phyloP scores from a whole-genome alignment of 805 yeast genomes.

The Hanseniaspora lachancei region DNA sequence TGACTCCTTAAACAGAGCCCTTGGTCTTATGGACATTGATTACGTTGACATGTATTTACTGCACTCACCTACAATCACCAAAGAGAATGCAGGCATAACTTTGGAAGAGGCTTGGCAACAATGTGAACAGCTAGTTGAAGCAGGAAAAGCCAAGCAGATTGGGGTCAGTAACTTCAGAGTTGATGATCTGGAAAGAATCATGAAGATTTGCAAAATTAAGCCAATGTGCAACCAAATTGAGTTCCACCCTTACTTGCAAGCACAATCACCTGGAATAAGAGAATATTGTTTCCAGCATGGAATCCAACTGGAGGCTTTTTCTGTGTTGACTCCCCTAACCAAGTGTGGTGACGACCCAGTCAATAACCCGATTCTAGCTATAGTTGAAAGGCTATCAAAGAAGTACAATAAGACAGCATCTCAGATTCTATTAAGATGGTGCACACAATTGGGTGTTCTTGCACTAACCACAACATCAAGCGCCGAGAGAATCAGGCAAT shows the following conservation, averaged over 20 bases:
- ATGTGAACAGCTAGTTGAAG: slow-evolving; percentile 37
- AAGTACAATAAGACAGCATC: slow-evolving; percentile 45
- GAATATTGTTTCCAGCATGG: slow-evolving; percentile 36
- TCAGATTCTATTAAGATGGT: slow-evolving; percentile 54
- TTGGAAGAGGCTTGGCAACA: slow-evolving; percentile 47
- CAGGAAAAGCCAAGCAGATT: slow-evolving; percentile 47
- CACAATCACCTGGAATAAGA: slow-evolving; percentile 45
- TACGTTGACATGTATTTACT: slow-evolving; percentile 51
- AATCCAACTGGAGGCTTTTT: slow-evolving; percentile 47
- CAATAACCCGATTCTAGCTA: slow-evolving; percentile 27
- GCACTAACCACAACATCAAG: slow-evolving; percentile 57
- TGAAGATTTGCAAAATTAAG: slow-evolving; percentile 31
- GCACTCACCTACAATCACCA: slow-evolving; percentile 46
- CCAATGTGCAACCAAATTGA: slow-evolving; percentile 62
- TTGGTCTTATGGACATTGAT: slow-evolving; percentile 35
- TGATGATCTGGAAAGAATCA: slow-evolving; percentile 35
- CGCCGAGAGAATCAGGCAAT: slow-evolving; percentile 38
- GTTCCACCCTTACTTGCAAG: slow-evolving; percentile 50
- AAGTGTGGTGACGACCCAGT: slow-evolving; percentile 32
- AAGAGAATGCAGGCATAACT: slow-evolving; percentile 34
- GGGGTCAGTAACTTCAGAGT: slow-evolving; percentile 57
- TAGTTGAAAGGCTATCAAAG: slow-evolving; percentile 30
- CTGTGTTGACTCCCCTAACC: slow-evolving; percentile 49
- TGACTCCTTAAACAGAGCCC: slow-evolving; percentile 33
- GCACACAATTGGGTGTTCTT: slow-evolving; percentile 44